Percentiles rank a stretch among this genome's conserved stretches.
Conservation (phyloP, 208 protist genomes). For the Leishmania lainsoni region DNA sequence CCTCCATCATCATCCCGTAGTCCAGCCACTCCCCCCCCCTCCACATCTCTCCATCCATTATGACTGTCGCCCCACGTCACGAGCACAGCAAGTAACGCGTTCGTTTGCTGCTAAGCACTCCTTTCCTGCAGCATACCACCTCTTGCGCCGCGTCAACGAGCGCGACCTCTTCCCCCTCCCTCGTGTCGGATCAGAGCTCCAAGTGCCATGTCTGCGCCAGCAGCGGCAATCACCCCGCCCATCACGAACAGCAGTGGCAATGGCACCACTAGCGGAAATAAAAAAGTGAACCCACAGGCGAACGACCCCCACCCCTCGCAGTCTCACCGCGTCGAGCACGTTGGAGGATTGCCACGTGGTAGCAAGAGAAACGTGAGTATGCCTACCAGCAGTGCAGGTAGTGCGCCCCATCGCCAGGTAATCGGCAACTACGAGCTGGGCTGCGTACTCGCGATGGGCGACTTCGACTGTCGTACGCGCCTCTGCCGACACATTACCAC, state of each 20-base stretch:
- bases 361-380: not conserved
- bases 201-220: slow-evolving; percentile 2
- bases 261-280: not conserved
- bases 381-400: not conserved
- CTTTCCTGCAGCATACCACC: not conserved
- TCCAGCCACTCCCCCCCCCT: not conserved
- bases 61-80: not conserved
- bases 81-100: not conserved
- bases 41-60: not conserved
- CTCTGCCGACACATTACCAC: slow-evolving; percentile 83
- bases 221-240: not conserved
- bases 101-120: not conserved
- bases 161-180: not conserved
- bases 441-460: slow-evolving; percentile 70
- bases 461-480: slow-evolving; percentile 86
- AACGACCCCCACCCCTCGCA: not conserved
- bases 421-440: slow-evolving; percentile 90
- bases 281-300: not conserved
- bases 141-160: not conserved
- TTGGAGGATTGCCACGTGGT: too few relatives aligned
- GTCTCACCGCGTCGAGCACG: not conserved
- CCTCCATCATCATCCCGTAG: not conserved
- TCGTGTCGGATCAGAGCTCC: not conserved
- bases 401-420: slow-evolving; percentile 36
- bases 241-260: not conserved